Base-by-base conservation (phyloP, 345 rosid species). In the Moricandia moricandioides region DNA sequence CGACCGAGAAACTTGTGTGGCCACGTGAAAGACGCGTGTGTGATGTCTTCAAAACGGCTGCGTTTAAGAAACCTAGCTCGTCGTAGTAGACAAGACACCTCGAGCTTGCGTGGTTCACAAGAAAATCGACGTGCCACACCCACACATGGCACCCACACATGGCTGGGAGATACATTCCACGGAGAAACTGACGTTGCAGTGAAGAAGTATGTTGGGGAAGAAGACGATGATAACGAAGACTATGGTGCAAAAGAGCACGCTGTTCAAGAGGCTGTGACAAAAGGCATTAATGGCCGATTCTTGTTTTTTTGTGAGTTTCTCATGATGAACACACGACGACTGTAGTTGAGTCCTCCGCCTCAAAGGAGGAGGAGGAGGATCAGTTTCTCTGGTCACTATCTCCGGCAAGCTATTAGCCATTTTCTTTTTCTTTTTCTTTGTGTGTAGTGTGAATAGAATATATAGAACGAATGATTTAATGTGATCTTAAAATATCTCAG, bases 1-100 rank as follows among this genome's bases (percentile, higher is more conserved):
- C 68, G 6, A 71, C 61, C 51, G 68, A 60, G 61, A 71, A 71
- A 49, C 68, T 71, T 35, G 34, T 10, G 34, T 8, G 7, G 6
- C 67, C 57, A 60, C 24, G 47, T 8, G 57, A 43, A 8, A 17
- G 2, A 26, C 7, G n/a, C 67, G 4, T 51, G 61, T 24, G 35
- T 0, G 68, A 47, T 1, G 68, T 33, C 16, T 43, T 49, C 75
- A 62, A 49, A 62, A 71, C 75, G 35, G 49, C 61, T 3, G 61
- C 43, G 14, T 49, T 62, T 5, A 18, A 7, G 14, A 10, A n/a
- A 47, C 68, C 61, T n/a, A 71, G 51, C 68, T 16, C 27, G 49
- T 62, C 57, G 61, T 18, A 61, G 49, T 47, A 0, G 34, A 71
- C 16, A 47, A 6, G 27, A 10, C 75, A 71, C 10, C 14, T 14